Percentiles rank a stretch among this genome's conserved stretches.
These are phyloP conservation scores for Flaveria ramosissima DNA, from an alignment of 129 eudicot species.

Conservation along the genomic window DNA sequence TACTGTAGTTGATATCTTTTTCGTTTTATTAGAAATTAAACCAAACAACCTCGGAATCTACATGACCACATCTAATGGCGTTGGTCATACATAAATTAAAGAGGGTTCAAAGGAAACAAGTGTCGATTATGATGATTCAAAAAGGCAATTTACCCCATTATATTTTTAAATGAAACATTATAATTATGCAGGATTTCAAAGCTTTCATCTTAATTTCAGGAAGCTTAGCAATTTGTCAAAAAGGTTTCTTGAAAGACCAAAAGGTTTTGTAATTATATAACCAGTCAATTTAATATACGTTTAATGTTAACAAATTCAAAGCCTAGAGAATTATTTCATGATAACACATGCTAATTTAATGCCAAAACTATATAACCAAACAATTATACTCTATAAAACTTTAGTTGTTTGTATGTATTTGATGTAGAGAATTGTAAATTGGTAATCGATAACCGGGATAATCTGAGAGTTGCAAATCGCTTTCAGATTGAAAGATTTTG, in stretches of 20 bases:
- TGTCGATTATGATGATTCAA: background rate
- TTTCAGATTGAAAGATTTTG: too few relatives aligned
- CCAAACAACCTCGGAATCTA: background rate
- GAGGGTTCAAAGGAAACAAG: background rate
- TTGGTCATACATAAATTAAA: background rate
- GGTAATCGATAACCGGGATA: too few relatives aligned
- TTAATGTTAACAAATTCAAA: slow-evolving; percentile 10
- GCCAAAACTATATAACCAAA: too few relatives aligned
- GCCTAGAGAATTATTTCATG: slow-evolving; percentile 18
- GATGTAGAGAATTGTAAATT: too few relatives aligned
- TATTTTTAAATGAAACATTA: background rate
- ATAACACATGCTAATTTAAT: background rate
- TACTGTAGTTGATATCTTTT: too few relatives aligned
- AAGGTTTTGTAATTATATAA: slow-evolving; percentile 29
- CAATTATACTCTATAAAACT: too few relatives aligned
- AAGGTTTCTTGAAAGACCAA: slow-evolving; percentile 3
- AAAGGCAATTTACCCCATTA: slow-evolving; percentile 15
- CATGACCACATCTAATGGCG: background rate
- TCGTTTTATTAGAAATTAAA: too few relatives aligned
- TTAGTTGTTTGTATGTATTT: too few relatives aligned
- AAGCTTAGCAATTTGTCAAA: slow-evolving; percentile 31
- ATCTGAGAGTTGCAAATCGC: too few relatives aligned
- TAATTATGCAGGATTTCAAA: background rate
- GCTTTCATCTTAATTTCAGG: slow-evolving; percentile 24
- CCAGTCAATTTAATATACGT: slow-evolving; percentile 18